Conservation (phyloP, 129 eudicot species). For the Flaveria bidentis region DNA sequence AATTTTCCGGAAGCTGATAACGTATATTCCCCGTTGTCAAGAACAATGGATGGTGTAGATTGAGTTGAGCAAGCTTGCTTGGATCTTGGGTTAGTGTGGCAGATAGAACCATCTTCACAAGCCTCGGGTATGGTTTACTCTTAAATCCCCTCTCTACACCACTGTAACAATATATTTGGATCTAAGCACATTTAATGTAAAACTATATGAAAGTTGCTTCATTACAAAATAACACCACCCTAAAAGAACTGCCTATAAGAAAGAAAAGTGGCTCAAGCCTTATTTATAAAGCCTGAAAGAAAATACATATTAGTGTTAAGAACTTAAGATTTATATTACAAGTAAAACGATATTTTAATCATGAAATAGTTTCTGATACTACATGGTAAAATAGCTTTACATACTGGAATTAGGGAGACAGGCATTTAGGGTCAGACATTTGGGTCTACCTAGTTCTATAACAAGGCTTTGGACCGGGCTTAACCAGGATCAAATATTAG, state of each 20-base stretch:
- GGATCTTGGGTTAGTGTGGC: constrained; percentile 97
- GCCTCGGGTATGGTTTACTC: constrained; percentile 68
- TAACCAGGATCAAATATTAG: not conserved
- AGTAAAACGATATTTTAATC: not conserved
- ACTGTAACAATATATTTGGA: constrained; percentile 44
- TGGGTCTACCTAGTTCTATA: not conserved
- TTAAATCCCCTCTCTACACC: constrained; percentile 93
- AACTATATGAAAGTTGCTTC: constrained; percentile 3
- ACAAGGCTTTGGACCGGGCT: not conserved
- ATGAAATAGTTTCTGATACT: not conserved
- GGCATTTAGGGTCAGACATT: not conserved
- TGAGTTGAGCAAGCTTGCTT: constrained; percentile 86
- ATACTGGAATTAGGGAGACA: not conserved
- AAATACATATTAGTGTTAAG: not conserved
- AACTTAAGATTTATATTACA: not conserved
- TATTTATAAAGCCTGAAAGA: not conserved
- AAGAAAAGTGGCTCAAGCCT: not conserved
- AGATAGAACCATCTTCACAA: constrained; percentile 79
- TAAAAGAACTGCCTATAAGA: too few relatives aligned
- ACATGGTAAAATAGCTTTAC: not conserved
- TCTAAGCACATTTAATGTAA: constrained; percentile 20
- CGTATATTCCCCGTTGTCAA: constrained; percentile 76
- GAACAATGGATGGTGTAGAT: constrained; percentile 88
- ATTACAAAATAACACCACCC: constrained; percentile 2
- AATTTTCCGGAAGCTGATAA: constrained; percentile 74